Evolutionary conservation across 768 basidiomycete genomes (phyloP), one percentile per base, ranked within the genome.

Genomic region (Boletus coccyginus): DNA sequence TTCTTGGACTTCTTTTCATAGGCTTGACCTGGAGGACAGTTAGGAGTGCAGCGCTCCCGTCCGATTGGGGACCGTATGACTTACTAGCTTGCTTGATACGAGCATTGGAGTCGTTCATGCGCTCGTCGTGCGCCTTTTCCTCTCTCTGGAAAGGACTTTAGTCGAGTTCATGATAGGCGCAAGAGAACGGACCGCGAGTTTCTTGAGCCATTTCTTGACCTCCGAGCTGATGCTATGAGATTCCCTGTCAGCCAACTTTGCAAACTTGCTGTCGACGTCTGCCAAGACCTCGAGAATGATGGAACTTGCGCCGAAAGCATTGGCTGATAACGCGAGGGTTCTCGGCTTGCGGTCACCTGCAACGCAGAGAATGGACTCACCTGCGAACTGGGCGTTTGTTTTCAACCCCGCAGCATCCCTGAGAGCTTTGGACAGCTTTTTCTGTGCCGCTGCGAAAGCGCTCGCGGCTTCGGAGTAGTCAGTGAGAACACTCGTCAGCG

Each of bases 141-240:
- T 90, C 90, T 77, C 88, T 92, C 90, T 92, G 65, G 17, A 44
- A 21, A 12, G n/a, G 55, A 43, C 13, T 0, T 41, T 14, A 60
- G 56, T 39, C 38, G 32, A 49, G 41, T 6, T 55, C 3, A n/a
- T 27, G 24, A 45, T 5, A 44, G 38, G 44, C 0, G 24, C n/a
- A 19, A 40, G 56, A 42, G 53, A 49, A 32, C 87, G 62, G 63
- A 92, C 90, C 47, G 84, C 79, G 36, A 92, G 78, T 70, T 86
- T 90, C 81, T 88, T 91, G 77, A 92, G 86, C 89, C 90, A 92
- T 64, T 88, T 92, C 77, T 85, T 87, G 41, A 90, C 83, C 59
- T 91, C 90, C 32, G 75, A 70, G 59, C 82, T 84, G 48, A 90
- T 74, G 21, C 54, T 64, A 58, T 85, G 83, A 56, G 84, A 89